phyloP scores from a whole-genome alignment of 2,329 filamentous ascomycete genomes.

The Colletotrichum sp. region DNA sequence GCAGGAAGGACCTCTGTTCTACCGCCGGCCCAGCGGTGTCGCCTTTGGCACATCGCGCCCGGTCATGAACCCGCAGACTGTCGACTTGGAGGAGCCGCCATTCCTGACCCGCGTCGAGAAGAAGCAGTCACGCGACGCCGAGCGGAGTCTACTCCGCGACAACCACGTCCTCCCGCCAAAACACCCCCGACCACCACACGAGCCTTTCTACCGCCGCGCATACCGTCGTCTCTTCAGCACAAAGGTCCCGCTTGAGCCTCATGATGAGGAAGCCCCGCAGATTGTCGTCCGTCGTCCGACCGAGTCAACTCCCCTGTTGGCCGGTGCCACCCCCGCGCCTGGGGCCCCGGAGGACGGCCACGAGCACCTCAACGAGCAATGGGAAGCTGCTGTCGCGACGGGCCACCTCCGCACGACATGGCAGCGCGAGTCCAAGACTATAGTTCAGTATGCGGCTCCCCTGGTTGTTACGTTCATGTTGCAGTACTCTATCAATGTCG shows the following conservation, averaged over 20 bases:
- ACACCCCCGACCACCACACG: conserved; percentile 41
- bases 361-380: conserved; percentile 72
- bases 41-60: conserved; percentile 74
- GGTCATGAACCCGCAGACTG: conserved; percentile 64
- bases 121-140: conserved; percentile 61
- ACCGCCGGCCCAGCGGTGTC: conserved; percentile 79
- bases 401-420: conserved; percentile 89
- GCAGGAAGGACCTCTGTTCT: conserved; percentile 56
- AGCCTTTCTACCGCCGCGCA: conserved; percentile 39
- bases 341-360: conserved; percentile 31
- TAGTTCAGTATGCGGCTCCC: conserved; percentile 73
- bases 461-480: conserved; percentile 77
- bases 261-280: conserved; percentile 42
- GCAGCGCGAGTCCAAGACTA: conserved; percentile 85
- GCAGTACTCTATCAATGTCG: conserved; percentile 85
- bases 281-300: conserved; percentile 37
- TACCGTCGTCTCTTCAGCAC: conserved; percentile 62
- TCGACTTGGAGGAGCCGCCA: conserved; percentile 41
- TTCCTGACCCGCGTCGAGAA: conserved; percentile 59
- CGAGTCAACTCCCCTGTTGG: conserved; percentile 47
- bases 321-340: background rate
- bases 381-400: conserved; percentile 83
- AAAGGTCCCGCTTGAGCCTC: conserved; percentile 45
- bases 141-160: conserved; percentile 66
- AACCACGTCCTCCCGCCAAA: conserved; percentile 71